Evolutionary conservation across 768 basidiomycete genomes (phyloP).

Genomic region (Daedalea quercina): DNA sequence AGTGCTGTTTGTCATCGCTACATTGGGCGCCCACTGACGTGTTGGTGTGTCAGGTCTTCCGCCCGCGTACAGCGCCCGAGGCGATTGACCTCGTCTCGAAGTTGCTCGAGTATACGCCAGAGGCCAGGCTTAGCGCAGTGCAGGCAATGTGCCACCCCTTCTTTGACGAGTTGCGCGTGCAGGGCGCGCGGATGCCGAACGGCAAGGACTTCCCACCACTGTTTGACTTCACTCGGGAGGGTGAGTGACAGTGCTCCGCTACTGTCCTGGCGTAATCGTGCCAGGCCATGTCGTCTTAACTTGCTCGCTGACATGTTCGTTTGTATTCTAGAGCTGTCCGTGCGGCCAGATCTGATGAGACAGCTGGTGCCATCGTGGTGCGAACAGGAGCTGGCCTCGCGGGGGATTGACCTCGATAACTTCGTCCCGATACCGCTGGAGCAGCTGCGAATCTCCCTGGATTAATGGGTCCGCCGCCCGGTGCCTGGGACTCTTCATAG

Average conservation of each 20-base stretch:
- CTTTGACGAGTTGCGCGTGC: conserved; percentile 92
- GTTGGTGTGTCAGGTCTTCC: conserved; percentile 72
- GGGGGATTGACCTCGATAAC: conserved; percentile 80
- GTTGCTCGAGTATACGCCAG: conserved; percentile 96
- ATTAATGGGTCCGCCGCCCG: conserved; percentile 40
- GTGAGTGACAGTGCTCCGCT: conserved; percentile 41
- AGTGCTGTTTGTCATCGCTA: conserved; percentile 11
- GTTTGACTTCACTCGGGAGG: conserved; percentile 95
- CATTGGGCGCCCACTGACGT: conserved; percentile 1
- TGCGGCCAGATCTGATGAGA: conserved; percentile 90
- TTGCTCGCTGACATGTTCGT: conserved; percentile 4
- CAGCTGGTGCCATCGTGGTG: conserved; percentile 87
- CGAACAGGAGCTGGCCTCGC: conserved; percentile 82
- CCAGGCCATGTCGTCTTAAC: conserved; percentile 1
- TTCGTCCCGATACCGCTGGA: conserved; percentile 98
- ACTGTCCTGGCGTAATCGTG: background rate
- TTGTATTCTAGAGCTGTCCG: conserved; percentile 71
- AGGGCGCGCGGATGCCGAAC: conserved; percentile 93
- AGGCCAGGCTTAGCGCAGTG: conserved; percentile 81
- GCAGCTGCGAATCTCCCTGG: conserved; percentile 89
- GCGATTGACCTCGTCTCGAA: conserved; percentile 95
- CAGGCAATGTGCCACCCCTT: conserved; percentile 93
- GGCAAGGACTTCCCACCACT: conserved; percentile 92
- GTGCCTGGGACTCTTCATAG: conserved; percentile 14
- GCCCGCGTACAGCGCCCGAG: conserved; percentile 92